Evolutionary conservation across 148 eudicot genomes (phyloP), one percentile per base, ranked within the genome.

Genomic region (Spergularia bocconei): DNA sequence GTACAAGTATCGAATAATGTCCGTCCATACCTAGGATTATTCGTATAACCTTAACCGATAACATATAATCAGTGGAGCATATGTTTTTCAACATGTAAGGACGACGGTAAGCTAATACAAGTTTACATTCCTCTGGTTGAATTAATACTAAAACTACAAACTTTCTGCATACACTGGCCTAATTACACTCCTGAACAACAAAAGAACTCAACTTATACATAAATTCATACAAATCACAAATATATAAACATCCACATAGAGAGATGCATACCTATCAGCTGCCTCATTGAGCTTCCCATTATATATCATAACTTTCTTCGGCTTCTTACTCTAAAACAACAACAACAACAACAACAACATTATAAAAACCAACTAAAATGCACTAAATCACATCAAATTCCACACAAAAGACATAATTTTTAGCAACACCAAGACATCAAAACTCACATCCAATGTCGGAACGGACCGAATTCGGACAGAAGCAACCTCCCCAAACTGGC

Each of bases 381-480:
- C 54, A 61, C 17, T 21, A 36, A 36, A 14, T 4, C 21, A 21
- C 7, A 38, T 47, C 7, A 60, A 38, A 61, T 12, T 4, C 8
- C 67, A 52, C 36, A 48, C 11, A 50, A 76, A 72, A 10, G 2
- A 15, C 39, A 15, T 13, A 14, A 72, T 51, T 13, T 63, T 56
- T 48, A 52, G 62, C 21, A 21, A 52, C 15, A 13, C 15, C 39
- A 48, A 51, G 19, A 25, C 38, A 20, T 54, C 41, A 73, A 50
- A 15, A 83, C 98, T 82, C 79, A 96, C 99, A 87, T 96, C 97
- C 82, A 86, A 58, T 15, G 96, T 78, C 4, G 99, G 99, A 48
- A 96, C 84, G 36, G 98, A 96, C 25, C 93, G 94, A 74, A 96
- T 91, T 68, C 99, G 84, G 25, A 96, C 87, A 17, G 98, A 92